Base-by-base conservation (phyloP, 1,284 basidiomycete genomes). In the Marasmius fiardii region DNA sequence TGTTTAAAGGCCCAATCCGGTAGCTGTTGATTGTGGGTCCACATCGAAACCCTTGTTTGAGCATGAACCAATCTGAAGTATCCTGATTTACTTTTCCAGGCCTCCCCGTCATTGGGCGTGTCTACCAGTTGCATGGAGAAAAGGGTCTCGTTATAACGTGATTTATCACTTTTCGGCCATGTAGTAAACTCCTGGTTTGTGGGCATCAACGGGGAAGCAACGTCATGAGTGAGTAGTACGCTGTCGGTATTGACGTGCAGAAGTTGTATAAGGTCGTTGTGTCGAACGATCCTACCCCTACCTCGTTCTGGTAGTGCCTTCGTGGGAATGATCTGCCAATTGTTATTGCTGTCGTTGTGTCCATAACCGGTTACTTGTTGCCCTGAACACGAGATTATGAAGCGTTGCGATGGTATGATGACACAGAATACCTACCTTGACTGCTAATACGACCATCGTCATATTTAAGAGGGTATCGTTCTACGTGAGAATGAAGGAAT, bases 141-240 rank as follows among this genome's bases (percentile, higher is more conserved):
- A 14, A 92, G 76, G 0, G 94, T 97, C 60, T 97, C 95, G 63
- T 95, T 92, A 68, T 89, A 80, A 39, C 88, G 80, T 4, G 80
- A 77, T 57, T 82, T 73, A 62, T 92, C 86, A 59, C 90, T 86
- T 62, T 82, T 86, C 11, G 85, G 71, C 82, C 87, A 88, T 0
- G 95, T 96, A 2, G 95, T 99, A 71, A 99, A 95, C 71, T 99
- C 97, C 70, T 98, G 94, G 71, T 99, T 98, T 39, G 97, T 99
- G 8, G 96, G 86, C 90, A 95, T 97, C 52, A 95, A 82, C 1
- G 97, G 92, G 2, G 94, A 97, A 0, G 97, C 97, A 57, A 99
- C 97, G 68, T 99, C 97, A 68, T 99, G 97, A 1, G 95, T 95
- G 48, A 99, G 74, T 41, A 99, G 85, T 55, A 87, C 73, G 0